Conservation (phyloP, 192 early-diverging fungal genomes). For the Backusella morwellensis region DNA sequence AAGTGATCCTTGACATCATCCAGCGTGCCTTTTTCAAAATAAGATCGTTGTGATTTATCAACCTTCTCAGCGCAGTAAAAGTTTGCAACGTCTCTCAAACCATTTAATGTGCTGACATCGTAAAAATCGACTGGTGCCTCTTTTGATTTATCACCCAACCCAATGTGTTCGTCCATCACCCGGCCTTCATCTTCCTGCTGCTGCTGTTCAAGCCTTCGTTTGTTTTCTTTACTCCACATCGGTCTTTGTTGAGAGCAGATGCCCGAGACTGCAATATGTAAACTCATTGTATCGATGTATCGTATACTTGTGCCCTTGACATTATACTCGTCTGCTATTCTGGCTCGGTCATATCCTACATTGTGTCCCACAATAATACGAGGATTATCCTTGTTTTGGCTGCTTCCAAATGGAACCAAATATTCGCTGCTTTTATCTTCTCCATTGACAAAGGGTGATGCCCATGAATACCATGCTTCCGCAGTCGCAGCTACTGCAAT, state of each 20-base stretch:
- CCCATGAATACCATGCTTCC: slow-evolving; percentile 90
- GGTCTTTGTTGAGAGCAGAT: slow-evolving; percentile 87
- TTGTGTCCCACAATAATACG: slow-evolving; percentile 87
- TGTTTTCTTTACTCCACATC: slow-evolving; percentile 71
- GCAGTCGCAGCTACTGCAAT: slow-evolving; percentile 77
- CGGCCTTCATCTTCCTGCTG: neutral
- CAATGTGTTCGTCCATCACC: slow-evolving; percentile 28
- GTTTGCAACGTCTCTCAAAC: slow-evolving; percentile 72
- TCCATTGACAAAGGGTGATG: slow-evolving; percentile 73
- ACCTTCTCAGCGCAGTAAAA: slow-evolving; percentile 70
- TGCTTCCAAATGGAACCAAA: slow-evolving; percentile 67
- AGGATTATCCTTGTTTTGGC: slow-evolving; percentile 14
- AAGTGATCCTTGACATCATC: slow-evolving; percentile 65
- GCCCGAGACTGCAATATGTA: slow-evolving; percentile 88
- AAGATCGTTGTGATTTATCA: slow-evolving; percentile 63
- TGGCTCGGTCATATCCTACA: slow-evolving; percentile 87
- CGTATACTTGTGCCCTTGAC: slow-evolving; percentile 50
- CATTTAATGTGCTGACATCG: slow-evolving; percentile 69
- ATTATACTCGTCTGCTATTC: slow-evolving; percentile 84
- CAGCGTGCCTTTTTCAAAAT: slow-evolving; percentile 59
- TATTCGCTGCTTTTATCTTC: slow-evolving; percentile 42
- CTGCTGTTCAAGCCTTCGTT: slow-evolving; percentile 32
- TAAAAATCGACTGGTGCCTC: slow-evolving; percentile 38
- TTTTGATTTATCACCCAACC: slow-evolving; percentile 3
- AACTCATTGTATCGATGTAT: slow-evolving; percentile 91